Evolutionary conservation across 1,284 basidiomycete genomes (phyloP), one percentile per base, ranked within the genome.

Genomic region (Takashimella koratensis): DNA sequence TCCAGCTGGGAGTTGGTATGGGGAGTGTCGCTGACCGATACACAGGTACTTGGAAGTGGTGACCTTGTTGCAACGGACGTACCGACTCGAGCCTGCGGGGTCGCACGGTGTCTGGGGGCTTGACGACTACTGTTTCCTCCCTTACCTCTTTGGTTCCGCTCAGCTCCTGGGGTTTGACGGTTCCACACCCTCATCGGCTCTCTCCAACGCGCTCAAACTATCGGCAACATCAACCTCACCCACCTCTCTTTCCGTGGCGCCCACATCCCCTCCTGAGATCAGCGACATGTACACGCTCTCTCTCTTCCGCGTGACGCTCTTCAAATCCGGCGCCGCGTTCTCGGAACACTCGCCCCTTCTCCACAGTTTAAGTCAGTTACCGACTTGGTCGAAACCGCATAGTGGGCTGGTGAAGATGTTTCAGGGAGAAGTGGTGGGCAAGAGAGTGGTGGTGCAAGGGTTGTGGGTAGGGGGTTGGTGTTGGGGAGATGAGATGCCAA

Each of bases 91-190:
- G 75, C 95, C 96, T 3, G 95, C 95, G 0, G 95, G 95, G 2
- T 93, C 89, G 59, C 96, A 98, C 68, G 95, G 95, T 6, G 95
- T 98, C 0, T 99, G 95, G 95, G 95, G 95, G 0, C 78, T 99
- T 30, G 93, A 99, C 71, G 96, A 99, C 71, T 96, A 88, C 58
- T 84, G 83, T 50, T 96, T 96, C 76, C 79, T 96, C 22, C 86
- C 87, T 22, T 98, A 98, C 71, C 82, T 96, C 8, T 89, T 96
- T 68, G 95, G 95, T 4, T 90, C 92, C 57, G 90, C 85, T 2
- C 91, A 98, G 75, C 80, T 98, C 5, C 80, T 88, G 0, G 65
- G 75, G 72, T 24, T 41, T 3, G 46, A 48, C 46, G 42, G 43
- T 4, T 4, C n/a, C n/a, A 5, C 50, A 43, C 16, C n/a, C n/a